Evolutionary conservation across 1,284 basidiomycete species (phyloP), one percentile per base, ranked within the genome.

Genomic region (Fomitopsis schrenkii): DNA sequence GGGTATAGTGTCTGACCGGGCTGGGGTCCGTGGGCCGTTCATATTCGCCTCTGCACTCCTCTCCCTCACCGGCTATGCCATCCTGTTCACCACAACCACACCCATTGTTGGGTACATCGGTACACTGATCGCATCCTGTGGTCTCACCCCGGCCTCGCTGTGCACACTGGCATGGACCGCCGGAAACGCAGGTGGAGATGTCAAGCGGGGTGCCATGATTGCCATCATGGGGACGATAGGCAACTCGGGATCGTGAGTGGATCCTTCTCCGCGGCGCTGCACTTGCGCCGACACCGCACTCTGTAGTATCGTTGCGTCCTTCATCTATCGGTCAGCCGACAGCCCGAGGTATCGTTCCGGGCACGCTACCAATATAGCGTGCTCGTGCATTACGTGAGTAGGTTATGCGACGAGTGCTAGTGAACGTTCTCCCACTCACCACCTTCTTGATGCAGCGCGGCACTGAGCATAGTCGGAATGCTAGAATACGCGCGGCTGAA

Each of bases 201-300:
- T 86, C 1, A 89, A 89, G 70, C 80, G 87, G 2, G 87, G 86
- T 0, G 79, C 85, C 1, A 84, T 83, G 0, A 77, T 87, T 1
- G 87, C 84, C 0, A 81, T 87, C 78, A 84, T 88, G 68, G 87
- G 90, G 60, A 81, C 81, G 12, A 81, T 88, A 10, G 87, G 86
- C 9, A 86, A 90, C 64, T 75, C 85, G 30, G 88, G 86, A 5
- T 85, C 62, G 66, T 66, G 30, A 56, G 65, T 55, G 17, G 3
- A 10, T 38, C 17, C 19, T 38, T n/a, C 35, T 38, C 1, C 35
- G 19, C 35, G 19, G 19, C 19, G 35, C 5, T 22, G 2, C 19
- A 4, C 36, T 38, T 17, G 22, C 8, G 28, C 35, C 6, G 35
- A 41, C 19, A 17, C 38, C 22, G 30, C 12, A 14, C 14, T 52